Conservation (phyloP, 2,329 filamentous ascomycete genomes). For the Monilinia fructigena region DNA sequence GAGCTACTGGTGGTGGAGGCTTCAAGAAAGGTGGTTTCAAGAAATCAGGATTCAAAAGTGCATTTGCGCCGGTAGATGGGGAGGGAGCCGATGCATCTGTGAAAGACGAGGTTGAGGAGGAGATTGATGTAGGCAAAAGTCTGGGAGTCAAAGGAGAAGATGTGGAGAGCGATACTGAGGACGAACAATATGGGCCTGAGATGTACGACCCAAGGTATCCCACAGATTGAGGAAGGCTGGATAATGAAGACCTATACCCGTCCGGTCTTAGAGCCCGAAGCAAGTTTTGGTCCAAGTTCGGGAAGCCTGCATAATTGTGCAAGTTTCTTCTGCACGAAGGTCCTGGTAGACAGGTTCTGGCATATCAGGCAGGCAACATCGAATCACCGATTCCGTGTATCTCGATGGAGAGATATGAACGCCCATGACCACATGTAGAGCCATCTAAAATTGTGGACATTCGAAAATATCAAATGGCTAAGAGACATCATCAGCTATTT, state of each 20-base stretch:
- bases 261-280: not conserved
- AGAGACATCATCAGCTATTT: not conserved
- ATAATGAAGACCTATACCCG: not conserved
- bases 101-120: conserved; percentile 38
- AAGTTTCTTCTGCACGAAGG: not conserved
- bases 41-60: conserved; percentile 80
- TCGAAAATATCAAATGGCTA: not conserved
- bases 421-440: not conserved
- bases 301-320: not conserved
- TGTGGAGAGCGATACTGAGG: conserved; percentile 52
- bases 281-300: not conserved
- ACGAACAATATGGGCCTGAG: conserved; percentile 51
- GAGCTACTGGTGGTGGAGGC: conserved; percentile 42
- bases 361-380: not conserved
- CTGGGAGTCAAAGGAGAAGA: conserved; percentile 48
- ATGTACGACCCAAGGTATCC: conserved; percentile 62
- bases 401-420: not conserved
- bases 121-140: conserved; percentile 14
- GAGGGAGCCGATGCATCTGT: conserved; percentile 47
- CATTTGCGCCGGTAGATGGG: conserved; percentile 57
- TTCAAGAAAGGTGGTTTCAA: conserved; percentile 74
- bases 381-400: not conserved
- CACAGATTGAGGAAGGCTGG: conserved; percentile 52
- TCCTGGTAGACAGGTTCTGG: not conserved
- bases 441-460: no score